Base-by-base conservation (phyloP, 2,329 filamentous ascomycete species). In the Graphilbum fragrans region DNA sequence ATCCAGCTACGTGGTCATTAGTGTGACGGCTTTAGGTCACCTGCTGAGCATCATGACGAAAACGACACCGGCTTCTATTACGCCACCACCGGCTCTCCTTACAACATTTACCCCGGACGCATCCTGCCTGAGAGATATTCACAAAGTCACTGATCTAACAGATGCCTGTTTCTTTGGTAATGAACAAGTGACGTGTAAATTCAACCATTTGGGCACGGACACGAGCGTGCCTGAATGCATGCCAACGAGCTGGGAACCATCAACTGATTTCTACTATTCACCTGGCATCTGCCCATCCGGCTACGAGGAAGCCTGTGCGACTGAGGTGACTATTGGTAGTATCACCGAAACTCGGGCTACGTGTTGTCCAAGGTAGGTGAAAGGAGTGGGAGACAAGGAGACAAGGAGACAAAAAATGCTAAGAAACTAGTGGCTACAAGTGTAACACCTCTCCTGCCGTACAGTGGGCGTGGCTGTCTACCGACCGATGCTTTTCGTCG, bases 261-360 rank as follows among this genome's bases (percentile, higher is more conserved):
- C 16, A 16, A 17, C 27, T 6, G n/a, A 29, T 2, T 5, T 19
- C 16, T 19, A 20, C 4, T 42, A 44, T 38, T 45, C 43, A n/a
- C 43, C 45, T 1, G 45, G 41, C n/a, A 18, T 45, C 35, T 47
- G 45, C 14, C 45, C 43, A 5, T 2, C 18, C 4, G 43, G 43
- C 25, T 47, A 47, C 37, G 29, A 21, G 1, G 17, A 40, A 22
- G 45, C 43, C 11, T 41, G 41, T 31, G 22, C 17, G 5, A 21
- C 2, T 17, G 23, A 23, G 10, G n/a, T 14, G 22, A n/a, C 21
- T 10, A 2, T 29, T 3, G 22, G 10, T 20, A 34, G 11, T 3
- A 27, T 4, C 17, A 17, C 1, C 11, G 39, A 46, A 32, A 44
- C 41, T 16, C 35, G 9, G 6, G 41, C 41, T 12, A 40, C 42